Base-by-base conservation (phyloP, 371 early-diverging fungal genomes). In the Mortierella sp. region DNA sequence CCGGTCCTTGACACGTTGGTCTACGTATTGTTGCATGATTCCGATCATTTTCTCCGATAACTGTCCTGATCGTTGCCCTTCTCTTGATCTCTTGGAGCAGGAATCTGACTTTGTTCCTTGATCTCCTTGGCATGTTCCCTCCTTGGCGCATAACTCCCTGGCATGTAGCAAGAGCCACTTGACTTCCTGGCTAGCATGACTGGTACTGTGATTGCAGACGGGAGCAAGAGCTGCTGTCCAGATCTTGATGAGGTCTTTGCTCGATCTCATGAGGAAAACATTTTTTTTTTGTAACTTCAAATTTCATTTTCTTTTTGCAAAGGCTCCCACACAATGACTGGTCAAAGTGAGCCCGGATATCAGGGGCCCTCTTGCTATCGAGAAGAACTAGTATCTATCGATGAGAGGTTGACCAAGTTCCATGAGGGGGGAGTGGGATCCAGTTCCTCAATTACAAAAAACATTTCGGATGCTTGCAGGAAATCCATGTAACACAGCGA, bases 1-100 rank as follows among this genome's bases (percentile, higher is more conserved):
- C 55, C 89, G 83, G 16, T 66, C 58, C 12, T 84, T 65, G 0
- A 83, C 82, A 12, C 91, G 84, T 42, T 91, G 84, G 1, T 73
- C 61, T 3, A 89, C 69, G 55, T 69, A 81, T 0, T 47, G 24
- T 12, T 47, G 82, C 81, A 45, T 83, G 57, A 76, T 45, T 43
- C 60, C 3, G 50, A 46, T 43, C 69, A 64, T 72, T 57, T 62
- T 18, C 16, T 56, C 28, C 26, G 54, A 62, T 3, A 53, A 24
- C n/a, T 24, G 10, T 24, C 24, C 24, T 48, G 21, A 3, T 23
- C 27, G 49, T 47, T 24, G 23, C 6, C 23, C 24, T 2, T 6
- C 6, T 47, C 24, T 24, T 47, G 48, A 16, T 47, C 7, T 2
- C 13, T 9, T 47, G 21, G 45, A n/a, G 4, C 16, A 16, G 5